Conservation (phyloP, 768 basidiomycete genomes). For the Daedalea quercina region DNA sequence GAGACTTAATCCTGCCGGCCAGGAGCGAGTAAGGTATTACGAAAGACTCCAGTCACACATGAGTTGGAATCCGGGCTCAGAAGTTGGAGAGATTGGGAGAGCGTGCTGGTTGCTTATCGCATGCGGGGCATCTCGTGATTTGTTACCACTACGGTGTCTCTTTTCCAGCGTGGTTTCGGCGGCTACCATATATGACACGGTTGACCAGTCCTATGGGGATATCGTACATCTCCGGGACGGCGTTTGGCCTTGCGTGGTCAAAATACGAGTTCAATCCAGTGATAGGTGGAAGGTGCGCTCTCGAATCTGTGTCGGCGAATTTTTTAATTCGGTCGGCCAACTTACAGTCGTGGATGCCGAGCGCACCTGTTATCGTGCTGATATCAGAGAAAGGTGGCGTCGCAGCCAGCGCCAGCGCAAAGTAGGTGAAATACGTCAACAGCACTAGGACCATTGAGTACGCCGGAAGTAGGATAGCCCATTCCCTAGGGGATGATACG, state of each 20-base stretch:
- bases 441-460: constrained; percentile 67
- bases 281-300: constrained; percentile 40
- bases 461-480: constrained; percentile 77
- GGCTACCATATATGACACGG: constrained; percentile 50
- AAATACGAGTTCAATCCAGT: constrained; percentile 37
- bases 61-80: no score
- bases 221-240: constrained; percentile 68
- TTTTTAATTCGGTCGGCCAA: constrained; percentile 3
- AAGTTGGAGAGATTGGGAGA: no score
- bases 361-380: constrained; percentile 59
- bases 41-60: no score
- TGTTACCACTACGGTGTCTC: not conserved
- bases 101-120: no score
- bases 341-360: not conserved
- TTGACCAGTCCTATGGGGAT: constrained; percentile 80
- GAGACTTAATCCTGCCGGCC: no score
- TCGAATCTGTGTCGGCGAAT: constrained; percentile 41
- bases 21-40: no score
- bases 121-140: not conserved
- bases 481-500: constrained; percentile 50
- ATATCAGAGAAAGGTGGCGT: constrained; percentile 69
- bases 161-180: not conserved
- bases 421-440: constrained; percentile 72
- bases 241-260: constrained; percentile 35
- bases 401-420: constrained; percentile 61